Evolutionary conservation across 805 yeast species (phyloP).

Genomic region (Komagataella phaffii): DNA sequence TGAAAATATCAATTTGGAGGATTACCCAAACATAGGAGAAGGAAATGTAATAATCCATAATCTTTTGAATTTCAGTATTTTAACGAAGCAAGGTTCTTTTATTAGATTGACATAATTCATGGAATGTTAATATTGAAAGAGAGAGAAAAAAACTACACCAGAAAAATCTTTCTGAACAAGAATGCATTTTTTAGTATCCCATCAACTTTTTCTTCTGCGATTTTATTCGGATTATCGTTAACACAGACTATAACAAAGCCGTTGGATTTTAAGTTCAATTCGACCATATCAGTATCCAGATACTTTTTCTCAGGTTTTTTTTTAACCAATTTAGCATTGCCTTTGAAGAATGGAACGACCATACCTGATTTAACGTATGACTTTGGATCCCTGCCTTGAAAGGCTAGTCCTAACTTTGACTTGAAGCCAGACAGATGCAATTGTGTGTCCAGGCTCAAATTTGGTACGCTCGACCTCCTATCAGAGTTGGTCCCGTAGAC

Average conservation of each 20-base stretch:
- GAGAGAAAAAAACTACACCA: slow-evolving; percentile 8
- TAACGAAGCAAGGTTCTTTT: neutral
- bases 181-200: slow-evolving; percentile 31
- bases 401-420: slow-evolving; percentile 39
- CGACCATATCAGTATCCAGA: slow-evolving; percentile 15
- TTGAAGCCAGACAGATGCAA: slow-evolving; percentile 31
- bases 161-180: slow-evolving; percentile 32
- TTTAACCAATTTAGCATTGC: slow-evolving; percentile 29
- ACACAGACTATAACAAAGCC: slow-evolving; percentile 39
- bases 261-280: slow-evolving; percentile 33
- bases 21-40: neutral
- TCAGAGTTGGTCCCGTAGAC: slow-evolving; percentile 25
- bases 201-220: slow-evolving; percentile 26
- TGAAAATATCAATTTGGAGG: neutral
- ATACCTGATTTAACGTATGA: slow-evolving; percentile 29
- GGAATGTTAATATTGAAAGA: neutral
- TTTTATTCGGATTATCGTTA: slow-evolving; percentile 16
- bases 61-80: neutral
- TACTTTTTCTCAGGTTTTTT: slow-evolving; percentile 8
- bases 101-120: neutral
- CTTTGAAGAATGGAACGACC: slow-evolving; percentile 37
- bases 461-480: slow-evolving; percentile 2
- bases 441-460: slow-evolving; percentile 17
- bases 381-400: slow-evolving; percentile 16
- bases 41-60: neutral